phyloP scores from a whole-genome alignment of 331 rosid genomes.

The Prunus yedoensis region DNA sequence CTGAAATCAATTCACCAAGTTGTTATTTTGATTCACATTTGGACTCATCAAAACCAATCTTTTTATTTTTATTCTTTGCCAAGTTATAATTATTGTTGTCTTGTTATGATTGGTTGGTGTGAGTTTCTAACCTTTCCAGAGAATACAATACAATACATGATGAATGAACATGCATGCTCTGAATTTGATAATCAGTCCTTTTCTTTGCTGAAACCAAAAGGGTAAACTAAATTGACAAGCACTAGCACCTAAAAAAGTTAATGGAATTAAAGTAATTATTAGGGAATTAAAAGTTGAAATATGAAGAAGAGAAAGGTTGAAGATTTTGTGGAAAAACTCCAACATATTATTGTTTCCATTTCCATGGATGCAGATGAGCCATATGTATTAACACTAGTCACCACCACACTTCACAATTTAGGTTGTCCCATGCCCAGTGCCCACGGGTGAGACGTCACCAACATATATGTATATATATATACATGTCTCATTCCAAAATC shows the following conservation, averaged over 20 bases:
- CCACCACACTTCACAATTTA: background rate
- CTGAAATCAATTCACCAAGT: background rate
- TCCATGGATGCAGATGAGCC: too few species aligned
- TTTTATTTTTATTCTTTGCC: too few species aligned
- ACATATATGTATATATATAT: background rate
- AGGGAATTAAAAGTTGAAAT: too few species aligned
- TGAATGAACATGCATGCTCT: background rate
- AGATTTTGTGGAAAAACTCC: too few species aligned
- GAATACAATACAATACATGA: background rate
- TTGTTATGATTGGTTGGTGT: background rate
- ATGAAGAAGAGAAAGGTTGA: too few species aligned
- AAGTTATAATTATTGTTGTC: background rate
- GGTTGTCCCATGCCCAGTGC: background rate
- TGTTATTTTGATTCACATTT: too few species aligned
- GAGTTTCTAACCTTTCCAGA: background rate
- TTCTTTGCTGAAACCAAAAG: background rate
- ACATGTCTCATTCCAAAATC: slow-evolving; percentile 32
- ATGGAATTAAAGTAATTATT: background rate
- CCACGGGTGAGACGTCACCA: background rate
- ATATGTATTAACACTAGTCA: too few species aligned
- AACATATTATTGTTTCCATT: too few species aligned
- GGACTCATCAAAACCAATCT: too few species aligned
- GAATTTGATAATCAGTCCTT: background rate
- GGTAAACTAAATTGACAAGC: background rate
- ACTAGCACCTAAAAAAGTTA: slow-evolving; percentile 3